These are phyloP conservation scores for Xylaria cubensis DNA, from an alignment of 495 filamentous ascomycete genomes.

Conservation along the genomic window DNA sequence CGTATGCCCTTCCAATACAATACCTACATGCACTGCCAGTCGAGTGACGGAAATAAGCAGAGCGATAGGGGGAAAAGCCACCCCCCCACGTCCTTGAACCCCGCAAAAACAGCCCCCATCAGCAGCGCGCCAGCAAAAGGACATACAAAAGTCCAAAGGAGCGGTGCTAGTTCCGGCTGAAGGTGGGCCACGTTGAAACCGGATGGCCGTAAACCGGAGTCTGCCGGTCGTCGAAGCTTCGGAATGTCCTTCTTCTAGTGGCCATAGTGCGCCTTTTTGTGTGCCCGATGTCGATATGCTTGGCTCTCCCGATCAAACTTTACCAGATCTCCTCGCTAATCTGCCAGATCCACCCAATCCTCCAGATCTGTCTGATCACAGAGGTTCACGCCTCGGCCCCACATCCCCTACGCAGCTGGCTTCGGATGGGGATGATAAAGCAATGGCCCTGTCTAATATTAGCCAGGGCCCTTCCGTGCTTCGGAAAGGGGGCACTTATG, in stretches of 20 bases:
- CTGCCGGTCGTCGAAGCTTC: slow-evolving; percentile 5
- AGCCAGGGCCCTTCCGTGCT: background rate
- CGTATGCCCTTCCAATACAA: background rate
- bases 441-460: background rate
- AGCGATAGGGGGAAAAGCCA: too few relatives aligned
- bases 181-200: slow-evolving; percentile 19
- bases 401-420: slow-evolving; percentile 16
- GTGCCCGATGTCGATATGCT: slow-evolving; percentile 8
- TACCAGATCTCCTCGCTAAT: slow-evolving; percentile 18
- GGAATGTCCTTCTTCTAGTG: slow-evolving; percentile 7
- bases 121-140: background rate
- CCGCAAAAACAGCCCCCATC: background rate
- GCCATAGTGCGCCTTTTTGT: slow-evolving; percentile 4
- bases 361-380: slow-evolving; percentile 22
- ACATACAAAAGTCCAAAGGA: background rate
- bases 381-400: slow-evolving; percentile 12
- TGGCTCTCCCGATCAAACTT: background rate
- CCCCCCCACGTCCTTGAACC: background rate
- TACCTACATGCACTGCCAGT: too few relatives aligned
- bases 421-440: background rate
- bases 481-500: background rate
- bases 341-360: slow-evolving; percentile 21
- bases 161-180: background rate
- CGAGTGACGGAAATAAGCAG: background rate
- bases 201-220: slow-evolving; percentile 17